phyloP scores from a whole-genome alignment of 2,329 filamentous ascomycete genomes.

The Pseudomassariella vexata region DNA sequence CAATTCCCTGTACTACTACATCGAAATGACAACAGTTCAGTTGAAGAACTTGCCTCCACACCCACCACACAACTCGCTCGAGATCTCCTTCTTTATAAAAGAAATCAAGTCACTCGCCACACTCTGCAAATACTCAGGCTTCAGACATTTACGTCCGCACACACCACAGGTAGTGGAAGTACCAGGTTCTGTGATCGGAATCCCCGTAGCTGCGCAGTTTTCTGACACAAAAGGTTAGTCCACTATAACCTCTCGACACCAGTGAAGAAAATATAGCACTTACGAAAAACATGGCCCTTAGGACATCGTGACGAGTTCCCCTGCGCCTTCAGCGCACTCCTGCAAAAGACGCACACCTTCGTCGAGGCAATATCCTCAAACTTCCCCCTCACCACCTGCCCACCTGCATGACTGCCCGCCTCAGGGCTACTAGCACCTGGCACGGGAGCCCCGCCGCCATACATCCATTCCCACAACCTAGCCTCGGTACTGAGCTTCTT shows the following conservation, averaged over 20 bases:
- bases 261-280: slow-evolving; percentile 2
- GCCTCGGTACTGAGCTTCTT: slow-evolving; percentile 46
- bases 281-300: slow-evolving; percentile 33
- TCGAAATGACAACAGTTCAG: no score
- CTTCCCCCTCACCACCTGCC: slow-evolving; percentile 18
- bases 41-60: slow-evolving; percentile 25
- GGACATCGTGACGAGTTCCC: slow-evolving; percentile 31
- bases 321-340: slow-evolving; percentile 23
- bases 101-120: slow-evolving; percentile 16
- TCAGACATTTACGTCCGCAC: slow-evolving; percentile 46
- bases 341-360: slow-evolving; percentile 44
- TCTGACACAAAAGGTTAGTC: slow-evolving; percentile 23
- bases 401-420: background rate
- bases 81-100: slow-evolving; percentile 18
- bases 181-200: slow-evolving; percentile 49
- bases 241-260: background rate
- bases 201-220: slow-evolving; percentile 46
- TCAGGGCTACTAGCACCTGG: slow-evolving; percentile 26
- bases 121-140: slow-evolving; percentile 31
- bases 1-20: no score
- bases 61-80: slow-evolving; percentile 19
- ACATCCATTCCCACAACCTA: slow-evolving; percentile 53
- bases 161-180: slow-evolving; percentile 49
- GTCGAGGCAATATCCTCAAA: slow-evolving; percentile 29
- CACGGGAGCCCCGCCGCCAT: slow-evolving; percentile 43